Percentiles rank a stretch among this genome's conserved stretches.
These are phyloP conservation scores for Phytophthora pinifolia DNA, from an alignment of 352 stramenopile species.

Conservation along the genomic window DNA sequence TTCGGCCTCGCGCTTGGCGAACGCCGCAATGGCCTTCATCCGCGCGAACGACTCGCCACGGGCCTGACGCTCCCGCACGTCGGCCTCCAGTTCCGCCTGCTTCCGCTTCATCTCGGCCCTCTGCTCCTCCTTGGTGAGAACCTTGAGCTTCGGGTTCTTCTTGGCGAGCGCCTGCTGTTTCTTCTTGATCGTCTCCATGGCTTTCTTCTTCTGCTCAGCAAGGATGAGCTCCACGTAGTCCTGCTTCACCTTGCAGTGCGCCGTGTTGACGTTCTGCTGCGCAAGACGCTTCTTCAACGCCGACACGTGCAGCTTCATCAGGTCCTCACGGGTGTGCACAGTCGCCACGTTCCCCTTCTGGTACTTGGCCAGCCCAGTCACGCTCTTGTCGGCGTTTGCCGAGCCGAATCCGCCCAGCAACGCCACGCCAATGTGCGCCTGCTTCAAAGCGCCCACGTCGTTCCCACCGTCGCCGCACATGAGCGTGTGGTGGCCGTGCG, in stretches of 20 bases:
- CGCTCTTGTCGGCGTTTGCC: conserved; percentile 85
- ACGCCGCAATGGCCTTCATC: conserved; percentile 84
- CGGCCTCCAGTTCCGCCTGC: conserved; percentile 77
- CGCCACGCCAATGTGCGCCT: conserved; percentile 87
- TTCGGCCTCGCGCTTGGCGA: conserved; percentile 80
- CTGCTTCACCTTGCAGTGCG: conserved; percentile 76
- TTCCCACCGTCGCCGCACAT: conserved; percentile 99
- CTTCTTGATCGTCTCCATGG: conserved; percentile 61
- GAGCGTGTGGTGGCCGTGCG: conserved; percentile 89
- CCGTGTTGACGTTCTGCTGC: conserved; percentile 67
- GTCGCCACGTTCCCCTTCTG: conserved; percentile 62
- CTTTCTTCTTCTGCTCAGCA: conserved; percentile 56
- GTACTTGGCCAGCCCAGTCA: conserved; percentile 75
- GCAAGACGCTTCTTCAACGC: conserved; percentile 78
- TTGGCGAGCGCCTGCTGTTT: conserved; percentile 49
- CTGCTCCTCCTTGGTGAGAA: conserved; percentile 82
- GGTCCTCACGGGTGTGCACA: conserved; percentile 57
- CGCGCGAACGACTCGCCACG: conserved; percentile 86
- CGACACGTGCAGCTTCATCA: conserved; percentile 88
- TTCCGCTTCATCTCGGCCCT: conserved; percentile 83
- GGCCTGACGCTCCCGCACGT: conserved; percentile 73
- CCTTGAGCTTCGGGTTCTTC: conserved; percentile 59
- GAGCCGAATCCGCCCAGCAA: conserved; percentile 82
- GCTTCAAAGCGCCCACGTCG: conserved; percentile 96
- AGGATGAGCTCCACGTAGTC: conserved; percentile 83